Conservation (phyloP, 345 rosid species). For the Salix exigua region DNA sequence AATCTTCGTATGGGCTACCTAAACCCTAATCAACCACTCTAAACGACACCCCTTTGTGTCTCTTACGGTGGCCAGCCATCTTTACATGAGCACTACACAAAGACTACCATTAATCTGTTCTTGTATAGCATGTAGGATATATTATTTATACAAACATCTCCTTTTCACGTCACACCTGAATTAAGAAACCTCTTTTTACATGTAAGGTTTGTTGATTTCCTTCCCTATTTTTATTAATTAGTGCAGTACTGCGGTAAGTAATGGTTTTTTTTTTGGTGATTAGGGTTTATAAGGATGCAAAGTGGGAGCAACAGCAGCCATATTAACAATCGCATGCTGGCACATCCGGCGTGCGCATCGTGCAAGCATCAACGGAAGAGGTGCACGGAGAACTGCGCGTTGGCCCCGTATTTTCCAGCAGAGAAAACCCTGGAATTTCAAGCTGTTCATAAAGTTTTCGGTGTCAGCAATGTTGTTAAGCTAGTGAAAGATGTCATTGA, state of each 20-base stretch:
- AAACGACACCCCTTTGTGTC: constrained; percentile 12
- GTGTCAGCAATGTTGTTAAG: constrained; percentile 55
- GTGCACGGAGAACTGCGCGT: constrained; percentile 43
- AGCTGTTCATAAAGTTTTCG: constrained; percentile 49
- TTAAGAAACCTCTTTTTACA: neutral
- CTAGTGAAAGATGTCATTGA: constrained; percentile 39
- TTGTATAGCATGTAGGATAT: neutral
- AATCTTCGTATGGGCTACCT: constrained; percentile 47
- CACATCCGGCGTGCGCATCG: constrained; percentile 55
- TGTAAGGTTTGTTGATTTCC: constrained; percentile 13
- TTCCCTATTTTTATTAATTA: neutral
- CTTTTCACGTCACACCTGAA: constrained; percentile 13
- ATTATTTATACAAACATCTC: constrained; percentile 25
- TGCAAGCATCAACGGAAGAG: constrained; percentile 66
- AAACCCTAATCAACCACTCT: constrained; percentile 46
- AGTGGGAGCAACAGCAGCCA: constrained; percentile 2
- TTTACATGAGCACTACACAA: constrained; percentile 31
- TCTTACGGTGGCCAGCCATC: constrained; percentile 18
- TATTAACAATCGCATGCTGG: neutral
- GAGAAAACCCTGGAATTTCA: constrained; percentile 40
- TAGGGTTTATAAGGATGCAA: constrained; percentile 25
- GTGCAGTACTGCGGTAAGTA: neutral
- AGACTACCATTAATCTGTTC: constrained; percentile 3
- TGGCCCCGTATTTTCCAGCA: constrained; percentile 52
- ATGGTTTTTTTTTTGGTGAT: neutral